Base-by-base conservation (phyloP, 108 stramenopile genomes). In the Skeletonema grethae region DNA sequence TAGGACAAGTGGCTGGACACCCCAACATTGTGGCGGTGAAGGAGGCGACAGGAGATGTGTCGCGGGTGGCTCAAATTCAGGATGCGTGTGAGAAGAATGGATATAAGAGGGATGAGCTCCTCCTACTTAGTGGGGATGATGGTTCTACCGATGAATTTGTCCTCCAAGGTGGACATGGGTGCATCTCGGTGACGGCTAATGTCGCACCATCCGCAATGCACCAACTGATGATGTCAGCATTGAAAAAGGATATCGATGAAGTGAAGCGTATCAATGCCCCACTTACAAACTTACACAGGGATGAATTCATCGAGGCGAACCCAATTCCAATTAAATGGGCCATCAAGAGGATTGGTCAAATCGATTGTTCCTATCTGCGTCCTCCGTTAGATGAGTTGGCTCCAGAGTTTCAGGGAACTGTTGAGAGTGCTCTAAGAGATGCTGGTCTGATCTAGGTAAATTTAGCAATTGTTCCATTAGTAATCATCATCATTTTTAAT, bases 101-200 rank as follows among this genome's bases (percentile, higher is more conserved):
- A 56, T 36, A 71, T 11, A 5, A 61, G 18, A 59, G 56, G 7
- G 69, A 77, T 35, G 72, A 76, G 43, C 82, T 91, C 57, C 65
- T 91, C 24, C 83, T 91, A n/a, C 86, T 84, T 63, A 86, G 85
- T 43, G 90, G 90, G 35, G 90, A 91, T 45, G 90, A 91, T 62
- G 86, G 57, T 10, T 75, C 85, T 29, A 85, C 86, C 29, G 80
- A 67, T 69, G 84, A 91, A 61, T 91, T 87, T 59, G 83, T 86
- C 38, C 63, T 86, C 15, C 12, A 55, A 7, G 90, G 90, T n/a
- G 90, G 90, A 9, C 81, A 91, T 66, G 90, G 90, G 8, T 83
- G 87, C 64, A 86, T 91, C 46, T 86, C 85, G 16, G 90, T 91
- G 0, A 89, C 88, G 10, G 87, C 88, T 4, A 86, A 89, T 70